Base-by-base conservation (phyloP, 805 yeast genomes). In the Candida oleophila region DNA sequence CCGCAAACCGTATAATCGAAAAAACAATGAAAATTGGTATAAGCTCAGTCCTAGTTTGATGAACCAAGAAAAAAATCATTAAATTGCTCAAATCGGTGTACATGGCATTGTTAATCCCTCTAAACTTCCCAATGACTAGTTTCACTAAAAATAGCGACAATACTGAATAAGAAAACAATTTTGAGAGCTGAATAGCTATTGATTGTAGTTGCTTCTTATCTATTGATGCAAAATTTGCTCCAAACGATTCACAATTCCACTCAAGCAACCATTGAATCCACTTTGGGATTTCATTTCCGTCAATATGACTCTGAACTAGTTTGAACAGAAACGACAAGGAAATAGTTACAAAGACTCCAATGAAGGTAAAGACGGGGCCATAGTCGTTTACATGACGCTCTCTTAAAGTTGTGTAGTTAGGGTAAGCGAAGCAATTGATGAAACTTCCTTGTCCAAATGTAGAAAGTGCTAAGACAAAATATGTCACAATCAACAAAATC, bases 271-370 rank as follows among this genome's bases (percentile, higher is more conserved):
- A 46, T 28, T 20, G 53, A 39, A 56, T 55, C 71, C 69, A 57
- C 1, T 18, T 3, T 0, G 90, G 89, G 1, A 83, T 64, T 1
- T 47, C 42, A 48, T 81, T 82, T 3, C 85, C 86, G 50, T 82
- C 80, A 7, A 75, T 74, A 39, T 68, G 55, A 21, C 77, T 79
- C 63, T 80, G 81, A 19, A 71, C 57, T 5, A 80, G 50, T 54
- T 87, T 87, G 68, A 82, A 86, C 38, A 71, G 64, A 25, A 81
- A 60, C 3, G 82, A 69, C 3, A 78, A 49, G 1, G 74, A 57
- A 0, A 76, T 64, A 2, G 83, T 55, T 4, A 80, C 60, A 43
- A 81, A 78, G 4, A 81, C 57, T 2, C 68, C 44, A 12, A 78
- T 60, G 51, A 82, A 80, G 1, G 81, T 63, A 3, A 73, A 35